Conservation (phyloP, 768 basidiomycete species). For the Suillus alpinus region DNA sequence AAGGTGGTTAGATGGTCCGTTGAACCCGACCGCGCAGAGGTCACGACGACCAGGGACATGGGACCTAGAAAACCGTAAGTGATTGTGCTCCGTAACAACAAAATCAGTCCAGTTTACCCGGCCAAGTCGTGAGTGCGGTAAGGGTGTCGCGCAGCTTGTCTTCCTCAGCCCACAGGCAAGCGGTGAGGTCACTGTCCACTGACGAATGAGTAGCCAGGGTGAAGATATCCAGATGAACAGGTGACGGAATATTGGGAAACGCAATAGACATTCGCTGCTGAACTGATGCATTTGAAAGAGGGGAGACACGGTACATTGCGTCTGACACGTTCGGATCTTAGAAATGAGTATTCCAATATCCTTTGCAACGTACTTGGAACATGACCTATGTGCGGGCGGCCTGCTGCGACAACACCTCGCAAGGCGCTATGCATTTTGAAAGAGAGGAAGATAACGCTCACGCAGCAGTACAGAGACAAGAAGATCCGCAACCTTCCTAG, state of each 20-base stretch:
- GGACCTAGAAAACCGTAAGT: constrained; percentile 33
- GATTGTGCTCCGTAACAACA: not conserved
- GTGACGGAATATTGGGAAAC: constrained; percentile 26
- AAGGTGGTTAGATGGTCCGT: constrained; percentile 15
- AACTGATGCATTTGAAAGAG: constrained; percentile 28
- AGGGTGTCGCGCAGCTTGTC: constrained; percentile 31
- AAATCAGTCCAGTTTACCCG: constrained; percentile 30
- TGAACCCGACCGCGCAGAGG: constrained; percentile 29
- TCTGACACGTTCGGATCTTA: not conserved
- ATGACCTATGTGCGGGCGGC: not conserved
- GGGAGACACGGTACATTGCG: constrained; percentile 10
- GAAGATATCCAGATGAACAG: constrained; percentile 35
- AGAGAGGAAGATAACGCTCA: constrained; percentile 40
- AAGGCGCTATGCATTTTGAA: constrained; percentile 20
- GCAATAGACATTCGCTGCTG: constrained; percentile 36
- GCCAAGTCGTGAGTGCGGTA: constrained; percentile 41
- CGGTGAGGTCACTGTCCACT: constrained; percentile 30
- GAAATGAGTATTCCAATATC: not conserved
- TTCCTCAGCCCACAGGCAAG: constrained; percentile 50
- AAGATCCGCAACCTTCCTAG: constrained; percentile 31
- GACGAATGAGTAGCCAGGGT: constrained; percentile 24
- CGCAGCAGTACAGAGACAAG: constrained; percentile 37
- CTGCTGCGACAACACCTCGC: constrained; percentile 4
- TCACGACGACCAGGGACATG: constrained; percentile 48
- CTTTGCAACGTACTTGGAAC: not conserved